phyloP scores from a whole-genome alignment of 345 rosid genomes.

The Eucalyptus tenuipes region DNA sequence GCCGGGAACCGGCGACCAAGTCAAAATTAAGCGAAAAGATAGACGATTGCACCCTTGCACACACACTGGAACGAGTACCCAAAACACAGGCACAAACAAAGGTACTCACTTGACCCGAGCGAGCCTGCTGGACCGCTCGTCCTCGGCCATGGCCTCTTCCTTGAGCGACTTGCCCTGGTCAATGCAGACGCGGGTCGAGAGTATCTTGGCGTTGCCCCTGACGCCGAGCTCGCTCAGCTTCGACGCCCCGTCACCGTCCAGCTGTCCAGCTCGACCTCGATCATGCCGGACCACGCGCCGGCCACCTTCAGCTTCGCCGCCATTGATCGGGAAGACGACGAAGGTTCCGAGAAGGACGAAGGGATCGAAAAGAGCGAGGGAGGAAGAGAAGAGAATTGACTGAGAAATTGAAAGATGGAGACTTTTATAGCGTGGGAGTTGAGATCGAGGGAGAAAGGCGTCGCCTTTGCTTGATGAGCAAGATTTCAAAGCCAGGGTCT shows the following conservation, averaged over 20 bases:
- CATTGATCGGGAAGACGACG: constrained; percentile 1
- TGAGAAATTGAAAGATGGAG: background rate
- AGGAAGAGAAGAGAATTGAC: background rate
- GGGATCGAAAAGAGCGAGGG: background rate
- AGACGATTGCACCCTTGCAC: background rate
- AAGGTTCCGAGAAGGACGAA: no score
- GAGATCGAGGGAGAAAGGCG: background rate
- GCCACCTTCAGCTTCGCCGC: constrained; percentile 81
- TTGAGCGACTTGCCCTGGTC: constrained; percentile 26
- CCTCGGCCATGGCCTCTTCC: constrained; percentile 51
- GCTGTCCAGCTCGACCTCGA: constrained; percentile 64
- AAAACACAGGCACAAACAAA: background rate
- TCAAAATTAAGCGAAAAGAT: background rate
- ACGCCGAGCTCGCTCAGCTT: constrained; percentile 50
- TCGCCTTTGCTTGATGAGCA: background rate
- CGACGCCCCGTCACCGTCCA: constrained; percentile 65
- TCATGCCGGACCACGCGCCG: constrained; percentile 74
- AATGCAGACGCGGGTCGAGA: constrained; percentile 42
- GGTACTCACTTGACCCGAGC: constrained; percentile 58
- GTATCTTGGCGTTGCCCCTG: constrained; percentile 64
- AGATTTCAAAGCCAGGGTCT: background rate
- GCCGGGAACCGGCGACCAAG: background rate
- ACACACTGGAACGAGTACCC: background rate
- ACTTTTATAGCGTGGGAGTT: background rate
- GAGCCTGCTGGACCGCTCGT: constrained; percentile 63